These are phyloP conservation scores for Cornus suecica DNA, from an alignment of 148 eudicot species.

Conservation along the genomic window DNA sequence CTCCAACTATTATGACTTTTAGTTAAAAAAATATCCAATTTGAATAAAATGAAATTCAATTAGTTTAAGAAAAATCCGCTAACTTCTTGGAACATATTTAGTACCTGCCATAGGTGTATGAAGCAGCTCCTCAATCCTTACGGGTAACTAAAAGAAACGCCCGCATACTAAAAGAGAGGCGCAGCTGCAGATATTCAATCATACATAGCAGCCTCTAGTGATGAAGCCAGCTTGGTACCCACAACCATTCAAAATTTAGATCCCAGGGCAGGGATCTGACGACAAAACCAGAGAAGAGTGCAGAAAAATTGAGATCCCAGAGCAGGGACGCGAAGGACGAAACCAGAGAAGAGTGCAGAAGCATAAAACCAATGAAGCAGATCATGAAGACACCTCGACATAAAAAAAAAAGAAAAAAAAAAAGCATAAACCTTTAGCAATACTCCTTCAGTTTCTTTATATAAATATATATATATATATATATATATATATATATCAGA, in stretches of 20 bases:
- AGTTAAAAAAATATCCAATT: background rate
- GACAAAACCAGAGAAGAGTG: slow-evolving; percentile 58
- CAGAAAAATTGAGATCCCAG: slow-evolving; percentile 67
- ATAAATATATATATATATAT: background rate
- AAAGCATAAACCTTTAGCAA: slow-evolving; percentile 62
- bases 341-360: slow-evolving; percentile 60
- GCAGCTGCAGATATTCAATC: slow-evolving; percentile 47
- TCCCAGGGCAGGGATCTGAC: slow-evolving; percentile 57
- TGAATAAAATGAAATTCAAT: slow-evolving; percentile 3
- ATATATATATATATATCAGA: slow-evolving; percentile 9
- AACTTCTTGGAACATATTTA: slow-evolving; percentile 24
- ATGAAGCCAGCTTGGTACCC: slow-evolving; percentile 60
- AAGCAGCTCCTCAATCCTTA: slow-evolving; percentile 44
- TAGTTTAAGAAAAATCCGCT: background rate
- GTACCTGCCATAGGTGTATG: slow-evolving; percentile 58
- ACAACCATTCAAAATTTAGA: slow-evolving; percentile 63
- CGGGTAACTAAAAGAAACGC: slow-evolving; percentile 37
- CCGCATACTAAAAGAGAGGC: slow-evolving; percentile 37
- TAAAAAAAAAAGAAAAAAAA: slow-evolving; percentile 69
- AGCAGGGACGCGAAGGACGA: slow-evolving; percentile 55
- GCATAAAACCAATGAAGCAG: slow-evolving; percentile 78
- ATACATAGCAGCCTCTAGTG: slow-evolving; percentile 47
- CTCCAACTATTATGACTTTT: background rate
- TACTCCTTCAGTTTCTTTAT: slow-evolving; percentile 20
- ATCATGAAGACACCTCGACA: slow-evolving; percentile 89